These are phyloP conservation scores for Pichia sp. DNA, from an alignment of 1,139 yeast genomes.

Conservation along the genomic window DNA sequence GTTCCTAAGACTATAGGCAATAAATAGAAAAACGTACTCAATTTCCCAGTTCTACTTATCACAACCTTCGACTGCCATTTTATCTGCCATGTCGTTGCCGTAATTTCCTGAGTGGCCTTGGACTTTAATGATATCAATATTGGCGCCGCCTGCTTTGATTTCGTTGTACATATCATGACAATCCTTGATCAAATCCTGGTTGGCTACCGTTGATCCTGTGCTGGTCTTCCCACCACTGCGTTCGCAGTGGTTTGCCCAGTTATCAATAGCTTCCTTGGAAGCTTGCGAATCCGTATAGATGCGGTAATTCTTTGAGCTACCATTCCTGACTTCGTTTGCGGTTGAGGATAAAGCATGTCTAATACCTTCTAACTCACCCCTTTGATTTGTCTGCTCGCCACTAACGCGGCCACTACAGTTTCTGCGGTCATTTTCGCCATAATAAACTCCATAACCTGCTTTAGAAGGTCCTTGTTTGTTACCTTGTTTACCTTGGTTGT, in stretches of 20 bases:
- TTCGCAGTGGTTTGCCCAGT: slow-evolving; percentile 49
- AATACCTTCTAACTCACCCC: slow-evolving; percentile 73
- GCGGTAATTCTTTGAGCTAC: too few relatives aligned
- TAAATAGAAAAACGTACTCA: too few relatives aligned
- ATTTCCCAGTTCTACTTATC: too few relatives aligned
- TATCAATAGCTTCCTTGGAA: slow-evolving; percentile 37
- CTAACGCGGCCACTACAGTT: slow-evolving; percentile 33
- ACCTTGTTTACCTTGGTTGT: slow-evolving; percentile 17
- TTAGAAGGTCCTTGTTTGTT: slow-evolving; percentile 6
- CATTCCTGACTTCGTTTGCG: slow-evolving; percentile 1
- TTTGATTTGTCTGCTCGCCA: slow-evolving; percentile 61
- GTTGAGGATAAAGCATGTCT: slow-evolving; percentile 37
- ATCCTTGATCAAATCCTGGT: slow-evolving; percentile 32
- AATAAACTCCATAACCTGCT: slow-evolving; percentile 75
- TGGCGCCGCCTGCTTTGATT: slow-evolving; percentile 23
- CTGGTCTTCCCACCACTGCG: slow-evolving; percentile 43
- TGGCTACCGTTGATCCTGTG: slow-evolving; percentile 38
- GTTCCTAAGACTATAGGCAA: too few relatives aligned
- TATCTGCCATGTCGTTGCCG: slow-evolving; percentile 78
- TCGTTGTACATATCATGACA: too few relatives aligned
- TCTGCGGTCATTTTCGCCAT: slow-evolving; percentile 45
- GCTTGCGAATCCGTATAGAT: slow-evolving; percentile 50
- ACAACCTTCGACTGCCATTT: slow-evolving; percentile 63
- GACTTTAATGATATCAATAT: slow-evolving; percentile 36
- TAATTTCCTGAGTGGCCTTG: slow-evolving; percentile 59